Evolutionary conservation across 2,329 filamentous ascomycete species (phyloP), one percentile per base, ranked within the genome.

Genomic region (Macrophomina phaseolina): DNA sequence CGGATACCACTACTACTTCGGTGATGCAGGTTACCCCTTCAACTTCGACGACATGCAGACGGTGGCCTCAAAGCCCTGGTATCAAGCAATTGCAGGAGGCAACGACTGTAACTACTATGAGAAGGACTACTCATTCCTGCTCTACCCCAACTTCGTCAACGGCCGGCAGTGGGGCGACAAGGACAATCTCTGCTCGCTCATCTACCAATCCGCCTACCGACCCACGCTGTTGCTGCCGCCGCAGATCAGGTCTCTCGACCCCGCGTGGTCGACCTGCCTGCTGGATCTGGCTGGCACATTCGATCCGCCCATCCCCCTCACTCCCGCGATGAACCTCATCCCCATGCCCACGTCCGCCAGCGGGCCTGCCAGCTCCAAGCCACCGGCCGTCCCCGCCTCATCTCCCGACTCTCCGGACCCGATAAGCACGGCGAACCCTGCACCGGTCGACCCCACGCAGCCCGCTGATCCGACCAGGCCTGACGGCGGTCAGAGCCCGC

Each of bases 11-110:
- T 62, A 62, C 30, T 49, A 62, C 11, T 52, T 53, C 34, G 61
- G 38, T 7, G 46, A 52, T 5, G 61, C 14, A 6, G 61, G 61
- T 3, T 64, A 45, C 23, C 49, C 61, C 6, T 64, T 64, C 61
- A 53, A 64, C 36, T 64, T 64, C 18, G 61, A 64, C 46, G 61
- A 64, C 48, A 52, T 64, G 61, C 18, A 28, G 2, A 64, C 61
- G 6, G 61, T 64, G 12, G 48, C 46, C 8, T 52, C 48, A 2
- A 14, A n/a, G 23, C 34, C 61, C 12, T 64, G 61, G 61, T 64
- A 52, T 18, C 30, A 49, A 28, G 61, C 61, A 28, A 64, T 64
- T 4, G 14, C 38, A 11, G 61, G 34, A 6, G 49, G 49, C 36
- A 53, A 64, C 48, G 23, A n/a, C 12, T 64, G 61, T 8, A 18